A percentile compares a stretch with the other conserved stretches of the same genome.
Evolutionary conservation across 2,329 filamentous ascomycete genomes (phyloP).

Genomic region (Trichophaea hybrida): DNA sequence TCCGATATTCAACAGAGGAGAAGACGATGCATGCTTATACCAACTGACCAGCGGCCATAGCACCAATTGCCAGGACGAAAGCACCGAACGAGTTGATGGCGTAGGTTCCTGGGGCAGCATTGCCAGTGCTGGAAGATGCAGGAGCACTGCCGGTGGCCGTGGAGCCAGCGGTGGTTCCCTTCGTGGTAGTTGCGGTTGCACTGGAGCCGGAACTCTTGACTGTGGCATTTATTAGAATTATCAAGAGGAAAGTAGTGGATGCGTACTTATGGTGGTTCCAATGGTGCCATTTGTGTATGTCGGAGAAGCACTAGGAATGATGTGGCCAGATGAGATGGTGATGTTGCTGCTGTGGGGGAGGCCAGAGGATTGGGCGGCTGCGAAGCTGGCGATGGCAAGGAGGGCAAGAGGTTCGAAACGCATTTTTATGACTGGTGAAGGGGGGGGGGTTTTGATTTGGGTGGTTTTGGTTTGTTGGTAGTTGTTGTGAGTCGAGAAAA

Average conservation of each 20-base stretch:
- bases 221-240: background rate
- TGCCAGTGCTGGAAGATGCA: background rate
- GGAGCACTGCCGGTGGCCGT: background rate
- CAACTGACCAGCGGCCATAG: background rate
- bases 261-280: background rate
- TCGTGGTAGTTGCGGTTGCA: background rate
- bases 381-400: background rate
- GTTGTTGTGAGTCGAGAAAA: background rate
- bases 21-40: background rate
- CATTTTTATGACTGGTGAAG: background rate
- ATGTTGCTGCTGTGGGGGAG: background rate
- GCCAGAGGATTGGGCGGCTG: background rate
- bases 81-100: constrained; percentile 2
- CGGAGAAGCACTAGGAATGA: background rate
- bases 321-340: constrained; percentile 1
- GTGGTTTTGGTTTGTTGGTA: background rate
- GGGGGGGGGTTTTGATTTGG: background rate
- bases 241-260: background rate
- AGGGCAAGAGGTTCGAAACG: constrained; percentile 1
- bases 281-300: background rate
- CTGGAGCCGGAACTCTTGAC: background rate
- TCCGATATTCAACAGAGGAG: no score
- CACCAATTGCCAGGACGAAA: constrained; percentile 1
- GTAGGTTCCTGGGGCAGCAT: background rate
- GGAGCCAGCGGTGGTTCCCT: background rate